Conservation (phyloP, 2,329 filamentous ascomycete genomes). For the Pseudogymnoascus sp. region DNA sequence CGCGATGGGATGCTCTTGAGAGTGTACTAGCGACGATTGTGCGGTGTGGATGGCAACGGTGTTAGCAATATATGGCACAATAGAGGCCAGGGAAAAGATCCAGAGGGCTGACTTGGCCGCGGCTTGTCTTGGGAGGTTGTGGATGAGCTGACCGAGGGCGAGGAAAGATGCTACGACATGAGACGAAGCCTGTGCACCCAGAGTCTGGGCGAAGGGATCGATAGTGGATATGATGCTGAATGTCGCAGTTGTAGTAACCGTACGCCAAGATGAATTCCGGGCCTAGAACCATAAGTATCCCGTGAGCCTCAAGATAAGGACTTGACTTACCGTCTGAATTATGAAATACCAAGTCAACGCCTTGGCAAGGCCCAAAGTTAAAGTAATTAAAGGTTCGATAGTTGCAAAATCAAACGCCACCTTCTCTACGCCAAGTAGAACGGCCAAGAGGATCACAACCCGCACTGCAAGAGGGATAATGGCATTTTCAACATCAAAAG, state of each 20-base stretch:
- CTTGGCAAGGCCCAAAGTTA: constrained; percentile 27
- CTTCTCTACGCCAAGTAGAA: constrained; percentile 16
- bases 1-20: constrained; percentile 51
- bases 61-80: constrained; percentile 15
- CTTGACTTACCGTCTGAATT: constrained; percentile 26
- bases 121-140: constrained; percentile 27
- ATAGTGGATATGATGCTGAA: not conserved
- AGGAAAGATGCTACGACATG: constrained; percentile 26
- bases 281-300: not conserved
- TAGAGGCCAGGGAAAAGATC: constrained; percentile 25
- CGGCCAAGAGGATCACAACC: constrained; percentile 16
- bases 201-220: not conserved
- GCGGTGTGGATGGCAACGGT: not conserved
- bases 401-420: constrained; percentile 22
- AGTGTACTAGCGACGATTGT: not conserved
- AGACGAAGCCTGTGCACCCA: constrained; percentile 5
- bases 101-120: constrained; percentile 27
- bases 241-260: not conserved
- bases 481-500: not conserved
- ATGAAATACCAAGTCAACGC: constrained; percentile 31
- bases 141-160: constrained; percentile 27
- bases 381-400: constrained; percentile 11
- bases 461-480: constrained; percentile 21
- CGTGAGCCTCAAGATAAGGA: constrained; percentile 8
- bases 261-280: not conserved